phyloP scores from a whole-genome alignment of 176 grass and related monocot genomes.

The Triticum dicoccoides region DNA sequence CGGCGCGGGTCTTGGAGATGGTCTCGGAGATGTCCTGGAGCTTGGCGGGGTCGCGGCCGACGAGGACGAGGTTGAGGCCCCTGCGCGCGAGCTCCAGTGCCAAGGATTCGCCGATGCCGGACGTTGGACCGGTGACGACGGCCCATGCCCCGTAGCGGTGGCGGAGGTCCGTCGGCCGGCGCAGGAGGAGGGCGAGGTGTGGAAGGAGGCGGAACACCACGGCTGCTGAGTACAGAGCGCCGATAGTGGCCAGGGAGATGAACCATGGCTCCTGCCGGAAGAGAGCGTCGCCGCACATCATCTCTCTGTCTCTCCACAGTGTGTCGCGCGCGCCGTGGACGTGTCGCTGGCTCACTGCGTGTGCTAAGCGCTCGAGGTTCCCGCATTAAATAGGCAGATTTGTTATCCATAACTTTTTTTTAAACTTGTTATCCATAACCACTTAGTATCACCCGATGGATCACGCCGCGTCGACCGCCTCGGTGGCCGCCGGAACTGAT shows the following conservation, averaged over 20 bases:
- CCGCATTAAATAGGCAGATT: background rate
- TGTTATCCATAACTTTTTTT: too few species aligned
- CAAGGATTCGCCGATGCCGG: conserved; percentile 50
- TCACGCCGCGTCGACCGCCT: too few species aligned
- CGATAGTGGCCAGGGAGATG: background rate
- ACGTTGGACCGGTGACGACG: conserved; percentile 49
- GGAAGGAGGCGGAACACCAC: background rate
- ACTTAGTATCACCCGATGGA: too few species aligned
- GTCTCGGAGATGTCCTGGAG: conserved; percentile 37
- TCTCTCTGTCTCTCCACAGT: background rate
- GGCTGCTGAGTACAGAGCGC: background rate
- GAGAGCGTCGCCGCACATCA: background rate
- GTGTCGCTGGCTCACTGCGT: too few species aligned
- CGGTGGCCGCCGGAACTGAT: too few species aligned
- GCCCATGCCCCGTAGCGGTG: conserved; percentile 48
- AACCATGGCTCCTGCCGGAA: conserved; percentile 13
- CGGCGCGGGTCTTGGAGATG: background rate
- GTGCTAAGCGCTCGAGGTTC: too few species aligned
- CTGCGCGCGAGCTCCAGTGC: conserved; percentile 42
- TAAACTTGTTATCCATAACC: too few species aligned
- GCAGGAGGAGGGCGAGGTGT: background rate
- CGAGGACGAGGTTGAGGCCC: conserved; percentile 53
- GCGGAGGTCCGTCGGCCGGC: conserved; percentile 17
- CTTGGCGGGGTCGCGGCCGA: conserved; percentile 49
- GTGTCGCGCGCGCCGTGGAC: too few species aligned